A percentile compares a stretch with the other conserved stretches of the same genome.
Conservation (phyloP, 805 yeast genomes). For the Kodamaea hsintzibuensis region DNA sequence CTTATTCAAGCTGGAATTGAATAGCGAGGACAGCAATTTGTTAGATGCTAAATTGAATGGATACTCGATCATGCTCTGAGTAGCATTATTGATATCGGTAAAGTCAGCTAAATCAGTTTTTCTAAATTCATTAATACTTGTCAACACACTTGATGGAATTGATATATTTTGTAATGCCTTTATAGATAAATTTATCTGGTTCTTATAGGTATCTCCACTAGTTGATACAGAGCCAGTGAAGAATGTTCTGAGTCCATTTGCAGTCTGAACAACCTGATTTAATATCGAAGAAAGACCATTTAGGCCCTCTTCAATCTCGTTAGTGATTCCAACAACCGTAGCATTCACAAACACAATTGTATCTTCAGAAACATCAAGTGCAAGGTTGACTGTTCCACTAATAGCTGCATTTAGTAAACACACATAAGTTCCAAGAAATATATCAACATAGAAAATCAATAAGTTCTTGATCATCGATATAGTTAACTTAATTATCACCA, state of each 20-base stretch:
- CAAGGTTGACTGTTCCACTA: constrained; percentile 69
- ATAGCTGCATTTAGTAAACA: constrained; percentile 78
- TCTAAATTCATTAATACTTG: constrained; percentile 49
- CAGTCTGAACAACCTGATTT: constrained; percentile 54
- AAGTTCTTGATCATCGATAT: constrained; percentile 60
- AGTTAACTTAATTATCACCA: constrained; percentile 44
- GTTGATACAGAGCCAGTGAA: constrained; percentile 39
- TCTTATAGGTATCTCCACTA: constrained; percentile 29
- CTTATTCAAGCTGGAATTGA: constrained; percentile 12
- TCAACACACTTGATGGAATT: constrained; percentile 66
- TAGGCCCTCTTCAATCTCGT: constrained; percentile 66
- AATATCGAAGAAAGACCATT: constrained; percentile 58
- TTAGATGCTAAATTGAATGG: constrained; percentile 59
- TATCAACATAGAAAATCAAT: constrained; percentile 63
- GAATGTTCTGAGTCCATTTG: constrained; percentile 49
- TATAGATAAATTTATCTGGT: constrained; percentile 60
- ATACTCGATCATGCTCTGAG: constrained; percentile 50
- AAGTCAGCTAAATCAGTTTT: constrained; percentile 63
- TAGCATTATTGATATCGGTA: constrained; percentile 58
- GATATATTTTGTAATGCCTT: constrained; percentile 53
- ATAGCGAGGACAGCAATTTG: constrained; percentile 35
- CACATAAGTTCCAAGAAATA: constrained; percentile 82
- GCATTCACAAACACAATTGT: constrained; percentile 59
- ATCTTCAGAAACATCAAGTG: constrained; percentile 69
- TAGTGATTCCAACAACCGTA: constrained; percentile 54